Percentiles rank a stretch among this genome's conserved stretches.
Conservation (phyloP, 495 filamentous ascomycete species). For the Chaetomium tenue region DNA sequence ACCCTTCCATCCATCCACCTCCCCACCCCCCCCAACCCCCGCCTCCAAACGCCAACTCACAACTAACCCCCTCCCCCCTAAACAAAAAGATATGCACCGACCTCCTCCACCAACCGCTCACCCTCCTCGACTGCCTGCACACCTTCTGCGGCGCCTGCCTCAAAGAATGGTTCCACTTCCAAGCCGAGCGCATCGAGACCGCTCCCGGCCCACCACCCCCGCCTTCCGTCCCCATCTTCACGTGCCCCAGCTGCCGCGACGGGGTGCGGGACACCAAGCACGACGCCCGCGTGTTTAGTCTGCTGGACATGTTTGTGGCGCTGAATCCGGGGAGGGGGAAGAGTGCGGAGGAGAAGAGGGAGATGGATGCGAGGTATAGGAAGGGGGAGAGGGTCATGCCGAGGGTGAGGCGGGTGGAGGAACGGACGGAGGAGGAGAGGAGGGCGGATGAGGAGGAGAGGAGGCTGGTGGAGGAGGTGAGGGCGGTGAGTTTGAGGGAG, state of each 20-base stretch:
- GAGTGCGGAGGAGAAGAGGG: slow-evolving; percentile 65
- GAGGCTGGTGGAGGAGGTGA: slow-evolving; percentile 62
- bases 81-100: slow-evolving; percentile 84
- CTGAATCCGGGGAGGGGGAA: slow-evolving; percentile 70
- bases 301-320: slow-evolving; percentile 75
- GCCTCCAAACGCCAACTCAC: not conserved
- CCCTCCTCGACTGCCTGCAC: slow-evolving; percentile 94
- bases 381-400: slow-evolving; percentile 74
- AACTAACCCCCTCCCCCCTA: not conserved
- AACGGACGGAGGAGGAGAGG: slow-evolving; percentile 54
- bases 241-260: slow-evolving; percentile 90
- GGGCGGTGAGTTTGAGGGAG: slow-evolving; percentile 69
- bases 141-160: slow-evolving; percentile 94
- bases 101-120: slow-evolving; percentile 90
- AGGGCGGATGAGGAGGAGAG: slow-evolving; percentile 54
- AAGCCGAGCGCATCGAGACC: slow-evolving; percentile 48
- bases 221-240: slow-evolving; percentile 59
- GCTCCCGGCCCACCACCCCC: slow-evolving; percentile 44
- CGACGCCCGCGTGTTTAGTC: slow-evolving; percentile 77
- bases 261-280: slow-evolving; percentile 75
- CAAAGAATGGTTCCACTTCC: slow-evolving; percentile 86
- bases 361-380: slow-evolving; percentile 66
- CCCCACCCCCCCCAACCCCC: not conserved
- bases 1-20: slow-evolving; percentile 7
- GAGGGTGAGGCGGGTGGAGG: slow-evolving; percentile 45